phyloP scores from a whole-genome alignment of 1,284 basidiomycete species.

The Ustilago esculenta region DNA sequence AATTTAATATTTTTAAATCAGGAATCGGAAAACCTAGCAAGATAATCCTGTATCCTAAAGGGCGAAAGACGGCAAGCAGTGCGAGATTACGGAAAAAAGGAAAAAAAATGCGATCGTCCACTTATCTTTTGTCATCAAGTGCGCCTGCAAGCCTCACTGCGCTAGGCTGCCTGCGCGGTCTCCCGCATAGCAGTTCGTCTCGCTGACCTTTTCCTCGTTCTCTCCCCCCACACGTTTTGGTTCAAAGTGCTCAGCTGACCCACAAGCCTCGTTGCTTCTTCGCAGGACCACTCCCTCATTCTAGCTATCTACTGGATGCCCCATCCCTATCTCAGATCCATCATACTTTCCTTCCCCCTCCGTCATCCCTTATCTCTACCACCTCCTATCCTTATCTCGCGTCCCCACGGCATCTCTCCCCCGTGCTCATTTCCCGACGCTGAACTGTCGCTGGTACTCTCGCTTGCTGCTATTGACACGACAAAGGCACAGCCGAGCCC shows the following conservation, averaged over 20 bases:
- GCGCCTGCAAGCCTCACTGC: conserved; percentile 11
- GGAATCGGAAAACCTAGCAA: no score
- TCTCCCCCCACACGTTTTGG: conserved; percentile 9
- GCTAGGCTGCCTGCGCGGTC: conserved; percentile 14
- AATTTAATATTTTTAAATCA: no score
- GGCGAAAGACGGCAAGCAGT: conserved; percentile 15
- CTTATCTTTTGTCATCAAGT: conserved; percentile 8
- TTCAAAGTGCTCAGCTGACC: conserved; percentile 18
- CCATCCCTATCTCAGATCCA: conserved; percentile 24
- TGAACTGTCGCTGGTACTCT: not conserved
- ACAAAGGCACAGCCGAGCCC: conserved; percentile 10
- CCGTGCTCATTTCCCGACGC: conserved; percentile 14
- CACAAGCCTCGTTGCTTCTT: not conserved
- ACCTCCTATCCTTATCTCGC: conserved; percentile 22
- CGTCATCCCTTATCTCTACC: conserved; percentile 34
- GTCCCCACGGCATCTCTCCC: conserved; percentile 19
- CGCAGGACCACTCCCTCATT: not conserved
- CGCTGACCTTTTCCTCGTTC: not conserved
- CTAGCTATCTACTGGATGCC: conserved; percentile 6
- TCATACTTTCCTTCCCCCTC: conserved; percentile 15
- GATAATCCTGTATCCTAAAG: no score
- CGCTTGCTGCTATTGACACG: no score
- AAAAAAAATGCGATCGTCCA: conserved; percentile 7
- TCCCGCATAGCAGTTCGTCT: not conserved
- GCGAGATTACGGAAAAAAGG: conserved; percentile 25